Evolutionary conservation across 202 grass and related monocot species (phyloP), one percentile per base, ranked within the genome.

Genomic region (Dendrocalamus latiflorus): DNA sequence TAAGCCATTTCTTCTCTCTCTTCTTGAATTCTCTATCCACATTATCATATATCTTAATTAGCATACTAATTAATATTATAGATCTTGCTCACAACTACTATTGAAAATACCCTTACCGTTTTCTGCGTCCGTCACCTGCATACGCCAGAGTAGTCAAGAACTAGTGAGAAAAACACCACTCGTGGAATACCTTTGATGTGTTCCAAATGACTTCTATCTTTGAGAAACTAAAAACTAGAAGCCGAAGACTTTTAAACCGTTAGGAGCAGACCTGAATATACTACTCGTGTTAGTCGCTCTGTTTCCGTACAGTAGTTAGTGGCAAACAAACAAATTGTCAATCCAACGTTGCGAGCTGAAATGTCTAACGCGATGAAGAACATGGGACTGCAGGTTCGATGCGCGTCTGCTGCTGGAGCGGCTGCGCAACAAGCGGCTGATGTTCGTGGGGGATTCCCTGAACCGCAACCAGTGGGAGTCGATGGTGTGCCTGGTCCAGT

Each of bases 401-500:
- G 95, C 93, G 37, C 83, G 77, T 18, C 10, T 95, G 15, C 83
- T 98, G 41, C 72, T 98, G 85, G 95, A 98, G 93, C 85, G 95
- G 10, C 83, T 98, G 16, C 84, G 95, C 12, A 85, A 90, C 79
- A 95, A 93, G 93, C 89, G 95, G 3, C 79, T 98, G 84, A 95
- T 98, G 95, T 98, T 98, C 83, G 95, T 98, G 67, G 95, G 95
- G 0, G 95, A 98, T 41, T 98, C 95, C 6, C 77, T 98, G 80
- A 98, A 98, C 85, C 92, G 95, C 9, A 98, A 98, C 85, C 93
- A 95, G 79, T 95, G 95, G 93, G 95, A 98, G 74, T 98, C 95
- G 11, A 95, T 98, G 95, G 95, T 99, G 83, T 98, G 95, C 85
- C 91, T 98, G 38, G 93, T 91, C n/a, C 95, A 98, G 82, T 95